Base-by-base conservation (phyloP, 169 alveolate genomes). In the Eimeria nieschulzi region DNA sequence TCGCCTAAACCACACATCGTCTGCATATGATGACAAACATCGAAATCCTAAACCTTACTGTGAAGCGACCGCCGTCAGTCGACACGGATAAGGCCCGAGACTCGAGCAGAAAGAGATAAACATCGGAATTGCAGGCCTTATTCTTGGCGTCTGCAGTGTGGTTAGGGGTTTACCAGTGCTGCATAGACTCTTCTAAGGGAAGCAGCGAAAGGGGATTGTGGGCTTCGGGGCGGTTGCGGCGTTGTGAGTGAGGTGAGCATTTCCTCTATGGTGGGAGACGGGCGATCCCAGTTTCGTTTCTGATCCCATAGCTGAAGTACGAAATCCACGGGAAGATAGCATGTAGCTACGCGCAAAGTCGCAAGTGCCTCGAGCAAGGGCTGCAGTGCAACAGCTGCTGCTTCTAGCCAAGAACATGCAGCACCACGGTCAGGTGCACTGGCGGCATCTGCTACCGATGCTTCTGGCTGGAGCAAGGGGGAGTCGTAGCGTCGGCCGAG, bases 231-330 rank as follows among this genome's bases (percentile, higher is more conserved):
- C 61, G 55, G 59, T 23, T 82, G 72, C 64, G 88, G 78, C 66
- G 8, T 64, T 21, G 46, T 54, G 12, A 78, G 19, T 13, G 59
- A 53, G 23, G 54, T 78, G 56, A 78, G 86, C 72, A 78, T n/a
- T 13, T 66, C 86, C 54, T 78, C 86, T 7, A 78, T 26, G 2
- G 86, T 25, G 72, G 72, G 86, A 19, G 17, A 13, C 17, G 86
- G 17, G 6, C 55, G 17, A 15, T 55, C 72, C 54, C 12, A 7
- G 9, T 21, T 23, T 55, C 21, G 71, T 15, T 15, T 23, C 12
- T 61, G n/a, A 19, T 82, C 88, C 88, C 88, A 82, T 23, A 82
- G 70, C 76, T 82, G 72, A 73, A 82, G 76, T 39, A 75, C 88
- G 59, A 82, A 82, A 26, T 73, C 54, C n/a, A 61, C 64, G n/a